A percentile compares a stretch with the other conserved stretches of the same genome.
phyloP scores from a whole-genome alignment of 192 early-diverging fungal species.

The Coemansia javaensis region DNA sequence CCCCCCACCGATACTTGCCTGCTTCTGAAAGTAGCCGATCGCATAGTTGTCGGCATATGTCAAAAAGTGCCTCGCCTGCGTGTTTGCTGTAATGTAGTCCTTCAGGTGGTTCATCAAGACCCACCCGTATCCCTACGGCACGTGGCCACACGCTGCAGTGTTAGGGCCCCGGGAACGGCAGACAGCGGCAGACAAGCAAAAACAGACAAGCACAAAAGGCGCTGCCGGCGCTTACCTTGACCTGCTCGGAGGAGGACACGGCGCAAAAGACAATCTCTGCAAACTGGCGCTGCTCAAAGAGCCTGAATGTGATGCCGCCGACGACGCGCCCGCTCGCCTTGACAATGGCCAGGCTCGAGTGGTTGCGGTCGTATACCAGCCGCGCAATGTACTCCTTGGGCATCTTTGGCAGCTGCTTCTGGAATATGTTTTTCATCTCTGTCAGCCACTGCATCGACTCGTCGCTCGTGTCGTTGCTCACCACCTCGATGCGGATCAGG shows the following conservation, averaged over 20 bases:
- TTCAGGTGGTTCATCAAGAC: conserved; percentile 94
- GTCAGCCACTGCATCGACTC: conserved; percentile 87
- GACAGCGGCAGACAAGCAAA: too few relatives aligned
- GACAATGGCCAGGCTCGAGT: conserved; percentile 75
- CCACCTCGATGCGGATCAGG: conserved; percentile 65
- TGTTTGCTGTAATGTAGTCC: conserved; percentile 76
- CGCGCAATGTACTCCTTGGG: conserved; percentile 97
- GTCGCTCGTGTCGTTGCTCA: conserved; percentile 73
- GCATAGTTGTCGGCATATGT: conserved; percentile 99
- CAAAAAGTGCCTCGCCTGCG: conserved; percentile 79
- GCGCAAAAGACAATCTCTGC: conserved; percentile 99
- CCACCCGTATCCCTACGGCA: conserved; percentile 87
- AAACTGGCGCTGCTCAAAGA: conserved; percentile 83
- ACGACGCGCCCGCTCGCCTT: conserved; percentile 63
- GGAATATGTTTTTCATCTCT: conserved; percentile 92
- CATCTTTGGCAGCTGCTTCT: conserved; percentile 98
- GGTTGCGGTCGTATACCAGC: conserved; percentile 92
- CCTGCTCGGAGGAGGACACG: conserved; percentile 84
- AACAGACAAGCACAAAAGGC: not conserved
- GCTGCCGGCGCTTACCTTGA: conserved; percentile 71
- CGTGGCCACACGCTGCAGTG: too few relatives aligned
- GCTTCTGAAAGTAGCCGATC: conserved; percentile 97
- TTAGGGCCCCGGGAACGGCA: too few relatives aligned
- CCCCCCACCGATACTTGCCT: conserved; percentile 38
- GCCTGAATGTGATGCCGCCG: conserved; percentile 93